phyloP scores from a whole-genome alignment of 371 early-diverging fungal species.

The Apophysomyces sp. region DNA sequence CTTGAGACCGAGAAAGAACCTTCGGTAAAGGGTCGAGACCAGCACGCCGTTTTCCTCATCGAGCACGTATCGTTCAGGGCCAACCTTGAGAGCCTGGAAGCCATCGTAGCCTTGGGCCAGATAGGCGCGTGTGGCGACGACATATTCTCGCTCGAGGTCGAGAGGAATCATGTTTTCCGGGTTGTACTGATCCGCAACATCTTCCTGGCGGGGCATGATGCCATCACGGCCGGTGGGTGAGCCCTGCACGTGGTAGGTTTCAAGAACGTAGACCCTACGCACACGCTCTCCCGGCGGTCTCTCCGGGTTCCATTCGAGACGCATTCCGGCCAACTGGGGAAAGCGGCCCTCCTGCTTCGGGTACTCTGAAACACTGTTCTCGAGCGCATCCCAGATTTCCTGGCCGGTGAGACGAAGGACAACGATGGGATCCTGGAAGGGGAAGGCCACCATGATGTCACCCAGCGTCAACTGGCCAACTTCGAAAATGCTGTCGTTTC shows the following conservation, averaged over 20 bases:
- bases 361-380: conserved; percentile 58
- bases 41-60: conserved; percentile 63
- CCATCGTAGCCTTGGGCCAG: conserved; percentile 65
- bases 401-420: conserved; percentile 57
- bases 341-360: conserved; percentile 70
- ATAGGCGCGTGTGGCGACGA: conserved; percentile 58
- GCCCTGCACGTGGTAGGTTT: conserved; percentile 1
- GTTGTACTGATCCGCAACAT: conserved; percentile 12
- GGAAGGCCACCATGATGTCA: conserved; percentile 61
- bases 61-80: conserved; percentile 39
- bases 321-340: conserved; percentile 62
- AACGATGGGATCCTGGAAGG: conserved; percentile 65
- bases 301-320: conserved; percentile 53
- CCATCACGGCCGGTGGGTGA: conserved; percentile 3
- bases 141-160: conserved; percentile 43
- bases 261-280: conserved; percentile 16
- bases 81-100: conserved; percentile 38
- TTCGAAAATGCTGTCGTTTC: conserved; percentile 53
- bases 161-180: conserved; percentile 39
- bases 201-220: conserved; percentile 11
- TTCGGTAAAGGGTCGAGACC: conserved; percentile 48
- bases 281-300: conserved; percentile 47
- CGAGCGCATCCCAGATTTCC: conserved; percentile 56
- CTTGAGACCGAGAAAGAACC: conserved; percentile 60
- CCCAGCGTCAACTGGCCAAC: conserved; percentile 57